These are phyloP conservation scores for Claviceps citrina DNA, from an alignment of 2,329 filamentous ascomycete genomes.

Conservation along the genomic window DNA sequence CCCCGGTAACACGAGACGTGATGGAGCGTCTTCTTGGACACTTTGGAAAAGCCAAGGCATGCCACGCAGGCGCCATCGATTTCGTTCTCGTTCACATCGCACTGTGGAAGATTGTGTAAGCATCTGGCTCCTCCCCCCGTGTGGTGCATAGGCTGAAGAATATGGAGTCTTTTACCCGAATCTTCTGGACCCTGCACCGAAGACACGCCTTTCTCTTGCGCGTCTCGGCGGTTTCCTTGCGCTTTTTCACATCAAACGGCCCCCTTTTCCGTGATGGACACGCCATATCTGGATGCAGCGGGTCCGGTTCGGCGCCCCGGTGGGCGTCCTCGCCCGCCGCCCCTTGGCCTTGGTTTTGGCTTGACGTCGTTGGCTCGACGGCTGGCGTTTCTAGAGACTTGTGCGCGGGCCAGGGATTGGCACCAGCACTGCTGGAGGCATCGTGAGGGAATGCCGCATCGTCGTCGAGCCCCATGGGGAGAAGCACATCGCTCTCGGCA, in stretches of 20 bases:
- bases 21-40: conserved; percentile 33
- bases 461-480: no score
- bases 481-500: neutral
- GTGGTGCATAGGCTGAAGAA: neutral
- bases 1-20: conserved; percentile 27
- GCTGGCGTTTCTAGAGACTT: neutral
- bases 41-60: conserved; percentile 22
- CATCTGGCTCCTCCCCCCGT: neutral
- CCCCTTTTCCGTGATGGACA: neutral
- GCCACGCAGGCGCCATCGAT: conserved; percentile 22
- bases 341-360: neutral
- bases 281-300: neutral
- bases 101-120: conserved; percentile 16
- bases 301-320: neutral
- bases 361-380: neutral
- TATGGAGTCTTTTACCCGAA: conserved; percentile 22
- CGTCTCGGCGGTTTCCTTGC: conserved; percentile 20
- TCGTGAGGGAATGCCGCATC: neutral
- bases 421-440: neutral
- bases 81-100: conserved; percentile 18
- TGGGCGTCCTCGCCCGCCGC: neutral
- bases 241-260: conserved; percentile 12
- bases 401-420: neutral
- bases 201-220: conserved; percentile 26
- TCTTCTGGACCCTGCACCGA: conserved; percentile 28